Evolutionary conservation across 495 filamentous ascomycete genomes (phyloP).

Genomic region (Talaromyces trachyspermus): DNA sequence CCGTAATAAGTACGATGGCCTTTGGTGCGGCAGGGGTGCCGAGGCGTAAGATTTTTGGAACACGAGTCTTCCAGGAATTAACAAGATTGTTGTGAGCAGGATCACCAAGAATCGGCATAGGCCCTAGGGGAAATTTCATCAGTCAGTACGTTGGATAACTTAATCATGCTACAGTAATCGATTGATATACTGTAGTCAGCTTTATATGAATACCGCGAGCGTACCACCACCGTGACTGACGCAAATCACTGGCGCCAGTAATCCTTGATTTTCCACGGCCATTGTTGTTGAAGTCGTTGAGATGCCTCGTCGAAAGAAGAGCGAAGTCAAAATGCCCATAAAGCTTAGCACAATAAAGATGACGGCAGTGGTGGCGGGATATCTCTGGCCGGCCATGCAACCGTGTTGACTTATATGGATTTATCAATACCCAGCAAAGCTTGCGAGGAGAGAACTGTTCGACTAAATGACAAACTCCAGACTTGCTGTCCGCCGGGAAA

Average conservation of each 20-base stretch:
- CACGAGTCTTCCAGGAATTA: slow-evolving; percentile 6
- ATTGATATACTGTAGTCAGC: too few relatives aligned
- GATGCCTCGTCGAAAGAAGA: slow-evolving; percentile 1
- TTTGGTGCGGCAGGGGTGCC: slow-evolving; percentile 1
- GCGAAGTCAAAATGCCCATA: slow-evolving; percentile 1
- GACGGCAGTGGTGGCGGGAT: neutral
- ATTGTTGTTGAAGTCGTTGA: neutral
- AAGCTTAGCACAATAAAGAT: neutral
- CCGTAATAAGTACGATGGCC: slow-evolving; percentile 6
- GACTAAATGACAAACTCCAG: too few relatives aligned
- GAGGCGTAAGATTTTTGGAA: slow-evolving; percentile 1
- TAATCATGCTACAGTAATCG: too few relatives aligned
- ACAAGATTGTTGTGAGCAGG: slow-evolving; percentile 2
- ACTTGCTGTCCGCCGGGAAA: too few relatives aligned
- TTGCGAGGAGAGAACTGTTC: too few relatives aligned
- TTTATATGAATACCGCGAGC: neutral
- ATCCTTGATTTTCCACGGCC: neutral
- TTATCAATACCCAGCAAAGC: too few relatives aligned
- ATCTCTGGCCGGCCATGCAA: slow-evolving; percentile 2
- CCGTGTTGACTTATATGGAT: too few relatives aligned
- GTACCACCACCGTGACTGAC: slow-evolving; percentile 6
- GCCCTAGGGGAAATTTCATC: neutral
- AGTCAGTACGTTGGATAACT: neutral
- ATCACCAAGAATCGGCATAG: slow-evolving; percentile 7
- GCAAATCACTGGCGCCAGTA: slow-evolving; percentile 5